phyloP scores from a whole-genome alignment of 1,139 yeast species.

The Kurtzmaniella quercitrusa region DNA sequence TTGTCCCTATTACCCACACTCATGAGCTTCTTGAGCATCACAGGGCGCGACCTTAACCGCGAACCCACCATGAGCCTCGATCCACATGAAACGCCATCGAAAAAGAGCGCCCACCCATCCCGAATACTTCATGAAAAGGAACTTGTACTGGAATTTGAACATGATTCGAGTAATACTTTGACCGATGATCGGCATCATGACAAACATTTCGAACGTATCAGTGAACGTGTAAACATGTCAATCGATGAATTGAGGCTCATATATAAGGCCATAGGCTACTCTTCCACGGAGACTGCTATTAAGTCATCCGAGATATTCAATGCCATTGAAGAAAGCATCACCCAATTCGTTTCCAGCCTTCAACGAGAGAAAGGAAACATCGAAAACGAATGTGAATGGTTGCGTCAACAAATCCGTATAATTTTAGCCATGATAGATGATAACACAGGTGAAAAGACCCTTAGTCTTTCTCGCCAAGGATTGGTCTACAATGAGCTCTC shows the following conservation, averaged over 20 bases:
- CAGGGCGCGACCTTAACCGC: constrained; percentile 6
- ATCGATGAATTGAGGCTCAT: constrained; percentile 30
- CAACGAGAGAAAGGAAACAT: constrained; percentile 37
- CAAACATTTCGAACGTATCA: constrained; percentile 22
- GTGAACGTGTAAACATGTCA: constrained; percentile 30
- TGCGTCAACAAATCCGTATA: constrained; percentile 40
- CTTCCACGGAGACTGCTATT: constrained; percentile 27
- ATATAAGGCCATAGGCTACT: constrained; percentile 38
- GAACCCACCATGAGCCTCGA: background rate
- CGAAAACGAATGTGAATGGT: constrained; percentile 46
- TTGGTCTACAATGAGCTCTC: constrained; percentile 27
- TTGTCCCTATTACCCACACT: background rate
- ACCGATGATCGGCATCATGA: constrained; percentile 2
- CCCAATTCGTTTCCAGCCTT: constrained; percentile 28
- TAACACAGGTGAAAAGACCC: constrained; percentile 23
- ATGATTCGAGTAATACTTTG: constrained; percentile 3
- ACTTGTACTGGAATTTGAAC: constrained; percentile 7
- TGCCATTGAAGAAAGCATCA: constrained; percentile 38
- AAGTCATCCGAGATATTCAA: constrained; percentile 39
- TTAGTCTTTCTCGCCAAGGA: constrained; percentile 27
- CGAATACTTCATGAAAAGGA: constrained; percentile 2
- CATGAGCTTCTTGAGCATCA: constrained; percentile 7
- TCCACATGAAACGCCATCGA: constrained; percentile 5
- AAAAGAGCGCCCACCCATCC: constrained; percentile 1
- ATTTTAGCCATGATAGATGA: constrained; percentile 43